A percentile compares a stretch with the other conserved stretches of the same genome.
phyloP scores from a whole-genome alignment of 495 filamentous ascomycete species.

The Copromyces sp. region DNA sequence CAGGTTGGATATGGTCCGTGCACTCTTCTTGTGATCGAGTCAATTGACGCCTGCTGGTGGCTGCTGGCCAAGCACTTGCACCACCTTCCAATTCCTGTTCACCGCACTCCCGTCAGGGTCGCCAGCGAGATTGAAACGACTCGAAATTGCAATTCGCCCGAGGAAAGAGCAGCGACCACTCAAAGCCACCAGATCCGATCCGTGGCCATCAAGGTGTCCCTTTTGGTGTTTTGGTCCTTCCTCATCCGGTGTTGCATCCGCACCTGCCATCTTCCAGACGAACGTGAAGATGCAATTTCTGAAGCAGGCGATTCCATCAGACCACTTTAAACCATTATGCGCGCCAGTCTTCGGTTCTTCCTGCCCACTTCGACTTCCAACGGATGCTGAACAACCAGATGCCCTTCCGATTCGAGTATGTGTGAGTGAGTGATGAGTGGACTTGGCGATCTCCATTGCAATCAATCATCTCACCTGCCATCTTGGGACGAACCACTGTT shows the following conservation, averaged over 20 bases:
- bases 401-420: not conserved
- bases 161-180: not conserved
- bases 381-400: too few species aligned
- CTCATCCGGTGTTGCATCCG: not conserved
- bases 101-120: not conserved
- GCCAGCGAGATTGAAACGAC: not conserved
- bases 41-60: not conserved
- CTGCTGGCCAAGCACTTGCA: not conserved
- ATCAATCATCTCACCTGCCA: not conserved
- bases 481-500: not conserved
- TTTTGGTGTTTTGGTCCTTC: not conserved
- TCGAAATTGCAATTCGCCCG: not conserved
- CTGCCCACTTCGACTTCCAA: not conserved
- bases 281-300: not conserved
- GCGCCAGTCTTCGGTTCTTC: not conserved
- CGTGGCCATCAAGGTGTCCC: not conserved
- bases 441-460: not conserved
- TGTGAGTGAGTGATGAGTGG: not conserved
- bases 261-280: not conserved
- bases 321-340: not conserved
- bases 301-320: not conserved
- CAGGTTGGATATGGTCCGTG: not conserved
- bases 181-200: not conserved
- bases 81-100: not conserved
- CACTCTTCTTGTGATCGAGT: not conserved